Evolutionary conservation across 1,284 basidiomycete species (phyloP).

Genomic region (Pseudozyma thailandica): DNA sequence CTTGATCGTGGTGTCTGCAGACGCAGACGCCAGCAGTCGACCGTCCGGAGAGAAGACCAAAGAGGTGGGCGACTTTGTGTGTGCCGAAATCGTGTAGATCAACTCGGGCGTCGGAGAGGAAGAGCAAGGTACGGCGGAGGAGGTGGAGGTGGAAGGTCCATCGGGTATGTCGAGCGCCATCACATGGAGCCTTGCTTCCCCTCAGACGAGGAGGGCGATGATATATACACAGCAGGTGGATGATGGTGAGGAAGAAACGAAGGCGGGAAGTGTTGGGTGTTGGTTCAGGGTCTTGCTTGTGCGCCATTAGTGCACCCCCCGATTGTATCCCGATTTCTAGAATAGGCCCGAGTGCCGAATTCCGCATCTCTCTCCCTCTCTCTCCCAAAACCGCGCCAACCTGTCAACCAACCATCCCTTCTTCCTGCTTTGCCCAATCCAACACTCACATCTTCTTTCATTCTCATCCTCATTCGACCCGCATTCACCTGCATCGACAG

Average conservation of each 20-base stretch:
- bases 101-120: constrained; percentile 23
- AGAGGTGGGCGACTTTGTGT: constrained; percentile 69
- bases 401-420: too few species aligned
- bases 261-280: not conserved
- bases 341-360: too few species aligned
- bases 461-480: too few species aligned
- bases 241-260: not conserved
- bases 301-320: too few species aligned
- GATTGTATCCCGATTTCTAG: too few species aligned
- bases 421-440: too few species aligned
- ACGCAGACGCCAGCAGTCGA: constrained; percentile 62
- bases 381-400: too few species aligned
- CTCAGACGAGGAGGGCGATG: not conserved
- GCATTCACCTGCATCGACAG: too few species aligned
- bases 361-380: too few species aligned
- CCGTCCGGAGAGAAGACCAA: constrained; percentile 71
- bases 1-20: constrained; percentile 68
- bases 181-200: not conserved
- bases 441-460: too few species aligned
- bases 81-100: constrained; percentile 69
- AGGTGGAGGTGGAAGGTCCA: not conserved
- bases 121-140: not conserved
- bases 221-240: too few species aligned
- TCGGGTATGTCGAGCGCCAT: constrained; percentile 18
- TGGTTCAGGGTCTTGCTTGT: too few species aligned